Base-by-base conservation (phyloP, 1,284 basidiomycete species). In the Anthracocystis setariae region DNA sequence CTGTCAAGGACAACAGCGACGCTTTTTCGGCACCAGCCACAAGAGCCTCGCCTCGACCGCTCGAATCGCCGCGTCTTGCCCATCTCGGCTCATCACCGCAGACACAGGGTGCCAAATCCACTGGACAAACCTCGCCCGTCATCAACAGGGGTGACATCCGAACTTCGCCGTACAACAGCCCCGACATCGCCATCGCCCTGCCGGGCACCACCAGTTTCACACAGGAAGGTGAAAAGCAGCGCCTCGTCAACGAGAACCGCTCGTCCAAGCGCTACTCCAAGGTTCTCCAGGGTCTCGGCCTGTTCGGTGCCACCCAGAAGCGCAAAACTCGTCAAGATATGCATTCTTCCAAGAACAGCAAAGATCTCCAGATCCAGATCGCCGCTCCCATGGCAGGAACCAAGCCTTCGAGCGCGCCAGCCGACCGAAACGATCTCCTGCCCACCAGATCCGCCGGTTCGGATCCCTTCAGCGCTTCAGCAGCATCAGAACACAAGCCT, bases 211-310 rank as follows among this genome's bases (percentile, higher is more conserved):
- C 32, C 17, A 46, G 42, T 15, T 58, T 63, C 45, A 56, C 27
- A 15, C 21, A 49, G 8, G 50, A 46, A 10, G 27, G 40, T 10
- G 56, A 65, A 33, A 25, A 43, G 18, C 33, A 54, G 33, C 48
- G 24, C 20, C 62, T 65, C 18, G 47, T 56, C 7, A 43, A 33
- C 7, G 27, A 35, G 23, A 4, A 17, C 29, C 9, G 18, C 47
- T 27, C 55, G 8, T 37, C 54, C 13, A 65, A 65, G n/a, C 55
- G 62, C 7, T 59, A 50, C 46, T 59, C 56, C 0, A 58, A 59
- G n/a, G 62, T 59, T 12, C 46, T 59, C 12, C 46, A 54, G 50
- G 62, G 55, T 10, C 37, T 59, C 3, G 61, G 61, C 7, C 46
- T 58, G 2, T 64, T 64, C 21, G 54, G 61, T n/a, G 45, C 51